These are phyloP conservation scores for Epichloe typhina DNA, from an alignment of 2,329 filamentous ascomycete species.

Conservation along the genomic window DNA sequence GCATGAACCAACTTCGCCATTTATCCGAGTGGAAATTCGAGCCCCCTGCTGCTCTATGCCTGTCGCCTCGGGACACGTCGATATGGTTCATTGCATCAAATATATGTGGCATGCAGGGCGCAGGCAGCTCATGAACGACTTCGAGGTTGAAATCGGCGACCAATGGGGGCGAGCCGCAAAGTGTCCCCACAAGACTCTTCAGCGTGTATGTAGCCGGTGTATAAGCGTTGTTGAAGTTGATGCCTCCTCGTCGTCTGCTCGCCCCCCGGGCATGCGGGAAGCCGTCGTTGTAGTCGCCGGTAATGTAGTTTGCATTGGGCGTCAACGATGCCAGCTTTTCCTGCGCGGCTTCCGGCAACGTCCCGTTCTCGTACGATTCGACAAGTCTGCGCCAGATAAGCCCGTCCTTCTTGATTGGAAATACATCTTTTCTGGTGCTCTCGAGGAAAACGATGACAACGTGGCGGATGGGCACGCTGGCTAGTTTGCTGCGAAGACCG, in stretches of 20 bases:
- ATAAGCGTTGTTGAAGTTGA: constrained; percentile 26
- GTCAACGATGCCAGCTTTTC: constrained; percentile 17
- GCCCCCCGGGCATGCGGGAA: constrained; percentile 13
- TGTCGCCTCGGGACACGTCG: constrained; percentile 6
- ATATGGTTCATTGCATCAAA: constrained; percentile 19
- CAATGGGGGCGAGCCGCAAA: constrained; percentile 29
- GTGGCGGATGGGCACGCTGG: constrained; percentile 26
- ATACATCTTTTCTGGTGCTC: constrained; percentile 31
- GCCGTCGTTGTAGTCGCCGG: constrained; percentile 23
- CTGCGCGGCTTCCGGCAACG: constrained; percentile 19
- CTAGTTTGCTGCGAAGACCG: constrained; percentile 13
- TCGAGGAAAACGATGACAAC: constrained; percentile 31
- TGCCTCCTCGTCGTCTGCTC: constrained; percentile 20
- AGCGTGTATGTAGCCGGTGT: constrained; percentile 30
- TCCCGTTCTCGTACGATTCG: constrained; percentile 18
- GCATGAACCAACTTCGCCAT: constrained; percentile 20
- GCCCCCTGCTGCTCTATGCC: neutral
- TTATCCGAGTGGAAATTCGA: constrained; percentile 12
- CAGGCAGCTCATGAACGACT: constrained; percentile 27
- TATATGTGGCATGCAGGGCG: constrained; percentile 30
- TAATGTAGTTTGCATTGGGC: constrained; percentile 20
- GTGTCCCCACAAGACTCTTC: constrained; percentile 27
- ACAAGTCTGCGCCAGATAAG: constrained; percentile 23
- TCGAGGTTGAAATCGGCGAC: constrained; percentile 30
- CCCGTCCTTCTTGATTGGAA: constrained; percentile 28